phyloP scores from a whole-genome alignment of 2,329 filamentous ascomycete genomes.

The Aspergillus bombycis region DNA sequence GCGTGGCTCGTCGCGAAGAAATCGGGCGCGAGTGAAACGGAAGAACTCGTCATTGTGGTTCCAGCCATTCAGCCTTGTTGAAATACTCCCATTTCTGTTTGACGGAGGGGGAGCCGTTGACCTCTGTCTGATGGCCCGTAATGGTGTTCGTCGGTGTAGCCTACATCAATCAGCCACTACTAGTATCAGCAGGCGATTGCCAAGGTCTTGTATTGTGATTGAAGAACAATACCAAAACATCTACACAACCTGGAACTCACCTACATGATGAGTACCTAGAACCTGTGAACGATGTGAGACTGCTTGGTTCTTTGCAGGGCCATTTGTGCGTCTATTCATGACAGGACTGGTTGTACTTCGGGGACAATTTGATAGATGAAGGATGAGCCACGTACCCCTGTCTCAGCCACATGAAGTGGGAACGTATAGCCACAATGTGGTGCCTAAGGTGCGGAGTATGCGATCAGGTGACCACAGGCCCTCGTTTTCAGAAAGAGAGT shows the following conservation, averaged over 20 bases:
- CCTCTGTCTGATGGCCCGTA: neutral
- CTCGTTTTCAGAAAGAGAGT: too few species aligned
- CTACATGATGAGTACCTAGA: neutral
- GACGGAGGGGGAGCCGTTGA: neutral
- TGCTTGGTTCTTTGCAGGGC: too few species aligned
- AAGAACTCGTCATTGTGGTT: neutral
- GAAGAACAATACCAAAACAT: neutral
- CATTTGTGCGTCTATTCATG: too few species aligned
- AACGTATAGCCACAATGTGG: too few species aligned
- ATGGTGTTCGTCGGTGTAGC: neutral
- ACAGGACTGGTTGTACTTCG: too few species aligned
- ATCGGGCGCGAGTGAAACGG: constrained; percentile 6
- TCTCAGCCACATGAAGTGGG: too few species aligned
- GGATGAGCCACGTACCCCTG: too few species aligned
- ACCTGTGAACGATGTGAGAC: too few species aligned
- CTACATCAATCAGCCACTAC: neutral
- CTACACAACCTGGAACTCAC: neutral
- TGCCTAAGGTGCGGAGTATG: too few species aligned
- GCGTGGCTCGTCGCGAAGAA: constrained; percentile 5
- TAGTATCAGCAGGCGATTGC: neutral
- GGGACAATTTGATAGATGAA: too few species aligned
- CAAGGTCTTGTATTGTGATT: neutral
- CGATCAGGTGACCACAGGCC: too few species aligned
- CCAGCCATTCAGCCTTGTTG: neutral
- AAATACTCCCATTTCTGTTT: neutral